These are phyloP conservation scores for Phytophthora sp. DNA, from an alignment of 352 stramenopile species.

Conservation along the genomic window DNA sequence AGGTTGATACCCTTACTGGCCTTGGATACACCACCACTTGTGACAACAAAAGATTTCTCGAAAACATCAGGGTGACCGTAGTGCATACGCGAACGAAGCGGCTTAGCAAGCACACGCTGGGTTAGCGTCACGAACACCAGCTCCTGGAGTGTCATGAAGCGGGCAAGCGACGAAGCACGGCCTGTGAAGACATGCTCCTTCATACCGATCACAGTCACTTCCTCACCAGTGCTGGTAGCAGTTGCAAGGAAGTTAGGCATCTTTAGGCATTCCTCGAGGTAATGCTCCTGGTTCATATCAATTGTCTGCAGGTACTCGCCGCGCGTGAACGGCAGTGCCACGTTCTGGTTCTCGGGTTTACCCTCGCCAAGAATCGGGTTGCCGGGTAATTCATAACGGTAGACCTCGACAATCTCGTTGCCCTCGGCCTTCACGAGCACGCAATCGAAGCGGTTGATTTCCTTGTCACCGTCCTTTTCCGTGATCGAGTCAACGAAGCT, in stretches of 20 bases:
- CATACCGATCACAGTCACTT: slow-evolving; percentile 89
- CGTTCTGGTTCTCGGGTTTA: slow-evolving; percentile 91
- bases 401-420: slow-evolving; percentile 88
- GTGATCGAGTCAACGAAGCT: slow-evolving; percentile 87
- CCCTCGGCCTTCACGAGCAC: slow-evolving; percentile 83
- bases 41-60: slow-evolving; percentile 89
- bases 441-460: slow-evolving; percentile 61
- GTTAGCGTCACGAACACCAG: slow-evolving; percentile 88
- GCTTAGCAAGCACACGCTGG: slow-evolving; percentile 82
- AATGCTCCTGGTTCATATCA: slow-evolving; percentile 93
- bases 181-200: slow-evolving; percentile 91
- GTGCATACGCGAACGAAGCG: slow-evolving; percentile 82
- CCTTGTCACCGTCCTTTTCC: slow-evolving; percentile 39
- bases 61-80: slow-evolving; percentile 91
- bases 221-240: slow-evolving; percentile 53
- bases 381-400: slow-evolving; percentile 87
- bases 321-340: slow-evolving; percentile 84
- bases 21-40: slow-evolving; percentile 83
- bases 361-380: slow-evolving; percentile 89
- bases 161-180: slow-evolving; percentile 82
- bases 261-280: slow-evolving; percentile 89
- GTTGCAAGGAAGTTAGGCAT: slow-evolving; percentile 89
- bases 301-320: slow-evolving; percentile 91
- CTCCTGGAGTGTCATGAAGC: slow-evolving; percentile 90
- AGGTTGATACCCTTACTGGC: slow-evolving; percentile 90